Percentiles rank a stretch among this genome's conserved stretches.
Conservation (phyloP, 345 rosid genomes). For the Mangifera indica region DNA sequence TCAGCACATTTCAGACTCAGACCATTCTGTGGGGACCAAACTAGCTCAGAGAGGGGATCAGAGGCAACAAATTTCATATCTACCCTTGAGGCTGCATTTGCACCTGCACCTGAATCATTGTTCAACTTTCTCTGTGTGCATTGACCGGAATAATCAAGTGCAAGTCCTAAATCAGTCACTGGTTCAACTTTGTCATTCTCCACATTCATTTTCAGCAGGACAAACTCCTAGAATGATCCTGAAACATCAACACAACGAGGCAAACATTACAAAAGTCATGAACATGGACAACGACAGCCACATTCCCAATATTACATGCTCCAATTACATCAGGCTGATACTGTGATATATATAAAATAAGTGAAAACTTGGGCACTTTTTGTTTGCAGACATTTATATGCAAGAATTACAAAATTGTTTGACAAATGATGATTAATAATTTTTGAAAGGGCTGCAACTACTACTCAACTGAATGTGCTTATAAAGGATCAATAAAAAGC, state of each 20-base stretch:
- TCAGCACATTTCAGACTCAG: constrained; percentile 72
- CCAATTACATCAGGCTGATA: not conserved
- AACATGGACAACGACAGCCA: not conserved
- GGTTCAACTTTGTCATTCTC: constrained; percentile 50
- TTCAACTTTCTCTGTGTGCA: constrained; percentile 32
- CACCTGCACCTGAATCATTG: constrained; percentile 72
- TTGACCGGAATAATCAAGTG: constrained; percentile 38
- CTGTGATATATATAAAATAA: too few relatives aligned
- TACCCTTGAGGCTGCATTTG: constrained; percentile 69
- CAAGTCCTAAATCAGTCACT: constrained; percentile 40
- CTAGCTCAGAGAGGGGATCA: constrained; percentile 73
- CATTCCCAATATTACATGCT: not conserved
- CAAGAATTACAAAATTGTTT: constrained; percentile 5
- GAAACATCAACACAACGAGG: not conserved
- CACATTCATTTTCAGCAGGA: constrained; percentile 46
- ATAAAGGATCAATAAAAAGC: not conserved
- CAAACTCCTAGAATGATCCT: constrained; percentile 20
- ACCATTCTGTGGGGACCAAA: constrained; percentile 89
- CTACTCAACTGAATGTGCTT: not conserved
- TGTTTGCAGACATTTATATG: not conserved
- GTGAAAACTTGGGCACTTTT: not conserved
- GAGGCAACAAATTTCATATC: constrained; percentile 50
- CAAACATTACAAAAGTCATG: not conserved
- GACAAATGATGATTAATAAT: not conserved
- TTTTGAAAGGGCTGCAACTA: not conserved